phyloP scores from a whole-genome alignment of 192 early-diverging fungal genomes.

The Coemansia sp. region DNA sequence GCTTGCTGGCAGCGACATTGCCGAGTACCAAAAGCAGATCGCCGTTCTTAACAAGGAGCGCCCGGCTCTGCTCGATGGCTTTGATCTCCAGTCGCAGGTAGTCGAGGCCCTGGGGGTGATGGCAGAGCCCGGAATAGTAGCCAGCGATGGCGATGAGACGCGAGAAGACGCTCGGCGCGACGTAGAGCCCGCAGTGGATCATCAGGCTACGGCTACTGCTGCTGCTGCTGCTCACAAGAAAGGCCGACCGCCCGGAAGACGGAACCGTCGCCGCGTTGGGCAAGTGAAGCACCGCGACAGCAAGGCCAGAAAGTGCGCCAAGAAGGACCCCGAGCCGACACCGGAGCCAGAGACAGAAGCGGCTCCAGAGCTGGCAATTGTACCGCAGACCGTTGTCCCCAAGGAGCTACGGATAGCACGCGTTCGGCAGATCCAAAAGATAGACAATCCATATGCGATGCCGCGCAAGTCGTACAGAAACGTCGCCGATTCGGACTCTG shows the following conservation, averaged over 20 bases:
- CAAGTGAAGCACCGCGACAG: slow-evolving; percentile 22
- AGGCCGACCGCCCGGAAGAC: slow-evolving; percentile 30
- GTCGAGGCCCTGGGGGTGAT: not conserved
- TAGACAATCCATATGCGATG: slow-evolving; percentile 36
- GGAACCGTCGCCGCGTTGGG: slow-evolving; percentile 38
- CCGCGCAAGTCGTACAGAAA: not conserved
- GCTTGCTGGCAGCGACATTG: not conserved
- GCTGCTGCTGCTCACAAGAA: not conserved
- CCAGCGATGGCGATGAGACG: not conserved
- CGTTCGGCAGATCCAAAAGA: slow-evolving; percentile 17
- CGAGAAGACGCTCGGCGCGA: not conserved
- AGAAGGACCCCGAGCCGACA: not conserved
- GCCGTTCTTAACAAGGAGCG: not conserved
- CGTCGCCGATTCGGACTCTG: slow-evolving; percentile 1
- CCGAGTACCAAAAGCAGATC: slow-evolving; percentile 14
- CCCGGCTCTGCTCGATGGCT: slow-evolving; percentile 9
- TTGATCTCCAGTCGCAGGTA: slow-evolving; percentile 17
- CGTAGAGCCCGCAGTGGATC: not conserved
- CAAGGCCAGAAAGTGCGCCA: not conserved
- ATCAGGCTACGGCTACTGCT: too few relatives aligned
- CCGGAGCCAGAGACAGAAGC: not conserved
- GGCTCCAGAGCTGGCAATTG: not conserved
- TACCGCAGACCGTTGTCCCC: slow-evolving; percentile 16
- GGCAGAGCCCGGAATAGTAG: not conserved
- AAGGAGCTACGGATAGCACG: slow-evolving; percentile 38